Percentiles rank a stretch among this genome's conserved stretches.
phyloP scores from a whole-genome alignment of 306 rosid genomes.

The Sechiopsis laciniata region DNA sequence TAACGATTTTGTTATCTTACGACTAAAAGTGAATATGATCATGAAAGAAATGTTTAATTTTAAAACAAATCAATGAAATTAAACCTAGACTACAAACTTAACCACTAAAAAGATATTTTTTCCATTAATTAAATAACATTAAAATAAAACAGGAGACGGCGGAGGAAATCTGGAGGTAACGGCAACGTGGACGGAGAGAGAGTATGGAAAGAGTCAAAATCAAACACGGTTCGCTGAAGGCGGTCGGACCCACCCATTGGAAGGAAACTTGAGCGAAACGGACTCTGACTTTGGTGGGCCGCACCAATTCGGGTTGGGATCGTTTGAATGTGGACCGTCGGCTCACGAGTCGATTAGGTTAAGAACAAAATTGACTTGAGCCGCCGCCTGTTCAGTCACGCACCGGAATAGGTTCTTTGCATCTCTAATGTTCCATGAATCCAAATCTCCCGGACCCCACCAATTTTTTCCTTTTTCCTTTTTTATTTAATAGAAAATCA shows the following conservation, averaged over 20 bases:
- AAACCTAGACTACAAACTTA: too few species aligned
- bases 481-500: not conserved
- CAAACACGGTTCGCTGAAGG: conserved; percentile 5
- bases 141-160: not conserved
- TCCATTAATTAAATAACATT: not conserved
- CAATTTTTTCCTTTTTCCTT: not conserved
- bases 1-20: too few species aligned
- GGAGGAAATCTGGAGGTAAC: not conserved
- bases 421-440: not conserved
- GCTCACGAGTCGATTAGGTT: not conserved
- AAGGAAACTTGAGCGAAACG: conserved; percentile 5
- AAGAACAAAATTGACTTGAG: not conserved
- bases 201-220: conserved; percentile 20
- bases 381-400: not conserved
- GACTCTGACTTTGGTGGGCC: not conserved
- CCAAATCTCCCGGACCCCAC: not conserved
- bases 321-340: conserved; percentile 13
- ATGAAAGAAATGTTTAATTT: too few species aligned
- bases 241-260: not conserved
- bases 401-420: conserved; percentile 12
- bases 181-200: not conserved
- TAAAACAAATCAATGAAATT: too few species aligned
- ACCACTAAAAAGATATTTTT: too few species aligned
- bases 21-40: too few species aligned
- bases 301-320: not conserved